Conservation (phyloP, 2,329 filamentous ascomycete species). For the Elsinoe perseae region DNA sequence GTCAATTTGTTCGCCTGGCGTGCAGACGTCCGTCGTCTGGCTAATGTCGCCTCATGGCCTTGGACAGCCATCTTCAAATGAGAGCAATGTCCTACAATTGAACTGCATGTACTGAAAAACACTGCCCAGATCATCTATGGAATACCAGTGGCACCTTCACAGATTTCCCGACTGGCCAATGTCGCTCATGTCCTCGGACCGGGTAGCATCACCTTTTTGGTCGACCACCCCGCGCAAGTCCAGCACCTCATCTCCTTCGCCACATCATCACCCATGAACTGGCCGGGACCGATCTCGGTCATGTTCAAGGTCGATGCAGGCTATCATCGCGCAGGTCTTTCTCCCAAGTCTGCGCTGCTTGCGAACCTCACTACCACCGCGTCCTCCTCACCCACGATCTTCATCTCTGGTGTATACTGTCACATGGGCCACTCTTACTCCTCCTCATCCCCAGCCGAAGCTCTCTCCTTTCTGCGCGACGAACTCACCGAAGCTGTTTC, state of each 20-base stretch:
- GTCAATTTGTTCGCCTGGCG: neutral
- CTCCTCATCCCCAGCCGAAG: slow-evolving; percentile 47
- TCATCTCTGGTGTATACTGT: slow-evolving; percentile 59
- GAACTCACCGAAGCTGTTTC: slow-evolving; percentile 52
- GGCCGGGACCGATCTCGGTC: slow-evolving; percentile 44
- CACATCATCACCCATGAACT: slow-evolving; percentile 23
- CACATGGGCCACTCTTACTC: slow-evolving; percentile 68
- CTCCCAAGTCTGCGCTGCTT: slow-evolving; percentile 43
- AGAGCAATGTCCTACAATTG: neutral
- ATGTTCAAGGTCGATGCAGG: slow-evolving; percentile 72
- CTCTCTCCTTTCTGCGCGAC: slow-evolving; percentile 50
- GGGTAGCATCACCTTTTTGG: slow-evolving; percentile 53
- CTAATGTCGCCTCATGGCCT: too few relatives aligned
- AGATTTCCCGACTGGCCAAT: slow-evolving; percentile 51
- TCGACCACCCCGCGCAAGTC: slow-evolving; percentile 61
- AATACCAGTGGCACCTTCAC: slow-evolving; percentile 58
- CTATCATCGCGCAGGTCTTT: slow-evolving; percentile 61
- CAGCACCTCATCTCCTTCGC: slow-evolving; percentile 40
- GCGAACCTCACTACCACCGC: slow-evolving; percentile 43
- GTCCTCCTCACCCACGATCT: slow-evolving; percentile 34
- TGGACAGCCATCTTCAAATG: too few relatives aligned
- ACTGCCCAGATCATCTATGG: slow-evolving; percentile 57
- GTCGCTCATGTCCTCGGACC: slow-evolving; percentile 51
- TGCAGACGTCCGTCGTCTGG: neutral
- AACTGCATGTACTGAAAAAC: neutral